These are phyloP conservation scores for Aspergillus tubingensis DNA, from an alignment of 2,329 filamentous ascomycete genomes.

Conservation along the genomic window DNA sequence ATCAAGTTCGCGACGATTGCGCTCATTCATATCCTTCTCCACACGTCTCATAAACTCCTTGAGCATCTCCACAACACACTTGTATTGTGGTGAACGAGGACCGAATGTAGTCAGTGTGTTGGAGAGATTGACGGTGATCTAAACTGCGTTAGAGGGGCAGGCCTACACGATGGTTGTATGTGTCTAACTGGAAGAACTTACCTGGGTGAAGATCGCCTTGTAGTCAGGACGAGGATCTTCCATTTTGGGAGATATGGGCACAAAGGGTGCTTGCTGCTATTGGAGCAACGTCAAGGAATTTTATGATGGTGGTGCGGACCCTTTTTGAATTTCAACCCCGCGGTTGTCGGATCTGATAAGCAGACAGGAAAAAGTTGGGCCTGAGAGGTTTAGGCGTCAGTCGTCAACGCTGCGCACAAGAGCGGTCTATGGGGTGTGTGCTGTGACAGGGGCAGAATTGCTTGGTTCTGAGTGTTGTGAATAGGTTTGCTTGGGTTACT, in stretches of 20 bases:
- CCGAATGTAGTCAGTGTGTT: slow-evolving; percentile 46
- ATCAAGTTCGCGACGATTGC: slow-evolving; percentile 24
- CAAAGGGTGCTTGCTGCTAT: background rate
- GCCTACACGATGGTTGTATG: no score
- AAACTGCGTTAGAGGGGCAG: no score
- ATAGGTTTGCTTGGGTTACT: no score
- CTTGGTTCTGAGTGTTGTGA: background rate
- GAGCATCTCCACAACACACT: slow-evolving; percentile 39
- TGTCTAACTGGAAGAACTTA: background rate
- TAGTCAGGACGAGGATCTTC: slow-evolving; percentile 14
- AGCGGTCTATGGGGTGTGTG: background rate
- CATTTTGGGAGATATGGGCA: slow-evolving; percentile 1
- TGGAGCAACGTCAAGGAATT: background rate
- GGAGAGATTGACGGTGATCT: slow-evolving; percentile 45
- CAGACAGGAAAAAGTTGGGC: background rate
- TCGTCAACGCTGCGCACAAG: background rate
- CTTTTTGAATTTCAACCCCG: background rate
- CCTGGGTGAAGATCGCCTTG: slow-evolving; percentile 26
- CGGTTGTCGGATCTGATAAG: slow-evolving; percentile 15
- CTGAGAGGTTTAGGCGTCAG: background rate
- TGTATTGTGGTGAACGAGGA: slow-evolving; percentile 39
- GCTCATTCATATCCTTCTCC: slow-evolving; percentile 18
- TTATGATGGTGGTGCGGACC: background rate
- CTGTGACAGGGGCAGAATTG: background rate
- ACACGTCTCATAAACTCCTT: slow-evolving; percentile 36